phyloP scores from a whole-genome alignment of 805 yeast species.

The Metschnikowia bowlesiae region DNA sequence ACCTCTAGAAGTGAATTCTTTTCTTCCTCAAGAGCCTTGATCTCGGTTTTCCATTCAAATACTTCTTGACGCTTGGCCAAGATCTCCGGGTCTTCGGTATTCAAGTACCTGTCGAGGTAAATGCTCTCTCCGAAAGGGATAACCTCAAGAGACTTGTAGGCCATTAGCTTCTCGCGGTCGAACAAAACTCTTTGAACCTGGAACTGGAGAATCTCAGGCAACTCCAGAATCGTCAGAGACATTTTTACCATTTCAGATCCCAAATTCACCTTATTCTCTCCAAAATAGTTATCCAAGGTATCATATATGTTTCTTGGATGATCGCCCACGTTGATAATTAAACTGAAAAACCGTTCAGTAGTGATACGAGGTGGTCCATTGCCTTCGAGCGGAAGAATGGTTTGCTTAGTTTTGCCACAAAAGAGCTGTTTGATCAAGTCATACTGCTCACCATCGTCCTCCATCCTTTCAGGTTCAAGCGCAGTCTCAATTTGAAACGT shows the following conservation, averaged over 20 bases:
- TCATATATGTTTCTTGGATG: conserved; percentile 88
- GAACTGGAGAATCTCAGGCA: conserved; percentile 82
- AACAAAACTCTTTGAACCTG: conserved; percentile 94
- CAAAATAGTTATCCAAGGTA: conserved; percentile 80
- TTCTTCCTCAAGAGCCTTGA: conserved; percentile 40
- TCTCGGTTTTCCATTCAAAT: conserved; percentile 57
- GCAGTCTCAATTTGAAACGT: conserved; percentile 88
- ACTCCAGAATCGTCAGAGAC: conserved; percentile 60
- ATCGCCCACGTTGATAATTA: conserved; percentile 81
- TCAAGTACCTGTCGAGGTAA: conserved; percentile 84
- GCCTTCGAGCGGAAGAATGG: conserved; percentile 48
- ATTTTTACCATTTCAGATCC: conserved; percentile 73
- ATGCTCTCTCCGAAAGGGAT: conserved; percentile 73
- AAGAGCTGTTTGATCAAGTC: conserved; percentile 79
- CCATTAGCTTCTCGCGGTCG: conserved; percentile 66
- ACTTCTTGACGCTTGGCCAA: conserved; percentile 52
- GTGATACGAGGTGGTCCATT: conserved; percentile 29
- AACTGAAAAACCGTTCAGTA: conserved; percentile 71
- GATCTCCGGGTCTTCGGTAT: conserved; percentile 56
- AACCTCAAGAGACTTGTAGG: conserved; percentile 79
- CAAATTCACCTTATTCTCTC: conserved; percentile 63
- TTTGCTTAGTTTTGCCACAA: conserved; percentile 82
- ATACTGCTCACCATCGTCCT: conserved; percentile 71
- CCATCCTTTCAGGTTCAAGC: conserved; percentile 59
- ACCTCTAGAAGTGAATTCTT: conserved; percentile 39